Evolutionary conservation across 2,329 filamentous ascomycete species (phyloP), one percentile per base, ranked within the genome.

Genomic region (Apiospora phragmitis): DNA sequence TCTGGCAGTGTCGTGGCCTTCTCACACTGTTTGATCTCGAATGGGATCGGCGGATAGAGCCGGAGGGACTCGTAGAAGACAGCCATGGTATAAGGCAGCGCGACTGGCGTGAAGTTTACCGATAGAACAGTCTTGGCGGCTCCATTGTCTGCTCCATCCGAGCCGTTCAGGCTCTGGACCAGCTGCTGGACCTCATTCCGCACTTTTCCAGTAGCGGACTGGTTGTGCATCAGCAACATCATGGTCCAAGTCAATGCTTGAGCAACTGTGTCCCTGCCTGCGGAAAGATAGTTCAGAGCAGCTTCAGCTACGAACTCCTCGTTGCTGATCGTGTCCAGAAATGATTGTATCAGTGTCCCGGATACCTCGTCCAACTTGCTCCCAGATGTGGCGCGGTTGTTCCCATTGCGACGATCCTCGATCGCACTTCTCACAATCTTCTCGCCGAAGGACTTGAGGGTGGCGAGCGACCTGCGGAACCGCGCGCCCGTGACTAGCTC

Each of bases 231-330:
- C 16, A 92, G 81, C 1, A 89, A 81, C 77, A 91, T 90, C 51
- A 91, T 84, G 0, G 86, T 85, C 90, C 90, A 92, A 0, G 90
- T 91, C 14, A 92, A 79, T 1, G 87, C 88, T 74, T 92, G 90
- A 0, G 89, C 90, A 8, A 89, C 90, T 0, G 90, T 92, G 75
- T 92, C 90, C 70, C 89, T 83, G 21, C 89, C 85, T 0, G 90
- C 90, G 0, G 89, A 91, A 12, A 92, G 86, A 75, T 90, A 92
- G 74, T 91, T 92, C 16, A 92, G 81, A 0, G 90, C 90, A 3
- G 90, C 87, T 76, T 92, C 90, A 11, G 89, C 88, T 8, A 91
- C 89, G 29, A 88, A 80, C n/a, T 84, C 77, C 38, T 86, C 83
- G 70, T 90, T 84, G 0, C 82, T 82, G 43, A 92, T 86, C 1